A percentile compares a stretch with the other conserved stretches of the same genome.
Conservation (phyloP, 2,329 filamentous ascomycete species). For the Calonectria fujianensis region DNA sequence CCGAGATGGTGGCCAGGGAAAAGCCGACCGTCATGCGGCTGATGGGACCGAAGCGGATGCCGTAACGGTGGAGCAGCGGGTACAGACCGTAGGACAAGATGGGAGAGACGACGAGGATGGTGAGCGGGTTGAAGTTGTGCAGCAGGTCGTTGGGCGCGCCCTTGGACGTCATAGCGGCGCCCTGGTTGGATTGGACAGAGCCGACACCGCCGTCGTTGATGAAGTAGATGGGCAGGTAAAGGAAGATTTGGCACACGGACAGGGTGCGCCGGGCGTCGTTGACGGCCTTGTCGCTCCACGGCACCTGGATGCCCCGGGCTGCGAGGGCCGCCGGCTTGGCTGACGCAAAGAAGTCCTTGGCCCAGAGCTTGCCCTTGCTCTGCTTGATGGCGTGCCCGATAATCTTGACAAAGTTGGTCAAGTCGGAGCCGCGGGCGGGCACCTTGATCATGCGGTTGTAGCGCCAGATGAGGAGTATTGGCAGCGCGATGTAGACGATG, state of each 20-base stretch:
- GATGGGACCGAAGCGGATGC: constrained; percentile 75
- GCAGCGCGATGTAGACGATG: constrained; percentile 76
- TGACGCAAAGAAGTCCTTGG: constrained; percentile 71
- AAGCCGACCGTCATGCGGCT: constrained; percentile 76
- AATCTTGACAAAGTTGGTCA: constrained; percentile 71
- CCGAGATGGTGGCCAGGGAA: constrained; percentile 64
- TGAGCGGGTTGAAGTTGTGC: constrained; percentile 75
- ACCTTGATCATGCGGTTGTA: constrained; percentile 74
- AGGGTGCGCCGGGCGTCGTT: constrained; percentile 76
- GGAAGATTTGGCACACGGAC: constrained; percentile 64
- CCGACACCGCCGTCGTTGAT: constrained; percentile 64
- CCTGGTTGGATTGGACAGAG: constrained; percentile 57
- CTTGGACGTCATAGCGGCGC: constrained; percentile 64
- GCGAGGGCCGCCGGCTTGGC: constrained; percentile 73
- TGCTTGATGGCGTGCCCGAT: constrained; percentile 55
- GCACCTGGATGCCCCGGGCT: constrained; percentile 69
- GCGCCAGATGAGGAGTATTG: constrained; percentile 73
- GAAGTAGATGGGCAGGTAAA: constrained; percentile 64
- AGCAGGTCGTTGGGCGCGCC: constrained; percentile 77
- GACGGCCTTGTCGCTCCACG: constrained; percentile 79
- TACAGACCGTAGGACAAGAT: constrained; percentile 67
- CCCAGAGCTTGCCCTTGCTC: constrained; percentile 63
- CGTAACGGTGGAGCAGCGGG: constrained; percentile 69
- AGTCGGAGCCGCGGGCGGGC: constrained; percentile 79
- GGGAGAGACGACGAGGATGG: constrained; percentile 70